phyloP scores from a whole-genome alignment of 306 rosid species.

The Ormosia emarginata region DNA sequence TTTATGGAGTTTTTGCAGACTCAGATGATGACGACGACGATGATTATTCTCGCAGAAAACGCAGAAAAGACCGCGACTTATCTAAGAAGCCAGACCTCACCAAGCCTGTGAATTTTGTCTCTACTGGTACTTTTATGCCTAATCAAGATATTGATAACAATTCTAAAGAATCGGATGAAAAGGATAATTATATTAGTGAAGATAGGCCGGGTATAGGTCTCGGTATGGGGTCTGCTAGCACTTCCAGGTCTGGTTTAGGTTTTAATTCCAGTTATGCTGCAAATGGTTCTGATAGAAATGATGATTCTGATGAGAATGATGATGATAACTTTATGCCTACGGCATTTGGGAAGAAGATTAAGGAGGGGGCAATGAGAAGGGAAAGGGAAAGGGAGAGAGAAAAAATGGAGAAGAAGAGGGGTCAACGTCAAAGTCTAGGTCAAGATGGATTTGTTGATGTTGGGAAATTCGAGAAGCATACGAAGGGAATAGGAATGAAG shows the following conservation, averaged over 20 bases:
- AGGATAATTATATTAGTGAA: conserved; percentile 12
- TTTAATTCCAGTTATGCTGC: conserved; percentile 23
- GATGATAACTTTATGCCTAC: conserved; percentile 56
- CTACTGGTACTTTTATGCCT: conserved; percentile 74
- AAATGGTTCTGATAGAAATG: conserved; percentile 32
- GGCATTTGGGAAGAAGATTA: conserved; percentile 75
- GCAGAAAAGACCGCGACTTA: conserved; percentile 47
- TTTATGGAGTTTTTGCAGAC: conserved; percentile 64
- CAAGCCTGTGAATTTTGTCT: conserved; percentile 79
- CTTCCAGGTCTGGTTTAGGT: conserved; percentile 53
- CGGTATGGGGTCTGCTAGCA: conserved; percentile 46
- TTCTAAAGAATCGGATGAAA: conserved; percentile 37
- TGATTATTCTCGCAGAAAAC: conserved; percentile 49
- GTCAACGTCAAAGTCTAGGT: conserved; percentile 23
- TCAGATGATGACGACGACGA: conserved; percentile 51
- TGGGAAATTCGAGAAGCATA: conserved; percentile 77
- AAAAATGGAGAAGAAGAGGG: conserved; percentile 51
- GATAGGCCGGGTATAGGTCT: conserved; percentile 55
- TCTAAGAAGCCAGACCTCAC: conserved; percentile 51
- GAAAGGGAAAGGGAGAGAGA: conserved; percentile 52
- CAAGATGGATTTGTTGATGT: conserved; percentile 29
- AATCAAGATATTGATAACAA: conserved; percentile 47
- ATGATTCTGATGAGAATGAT: conserved; percentile 24
- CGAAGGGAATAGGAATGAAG: conserved; percentile 83
- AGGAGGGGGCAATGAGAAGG: conserved; percentile 82